These are phyloP conservation scores for Cetradonia linearis DNA, from an alignment of 495 filamentous ascomycete species.

Conservation along the genomic window DNA sequence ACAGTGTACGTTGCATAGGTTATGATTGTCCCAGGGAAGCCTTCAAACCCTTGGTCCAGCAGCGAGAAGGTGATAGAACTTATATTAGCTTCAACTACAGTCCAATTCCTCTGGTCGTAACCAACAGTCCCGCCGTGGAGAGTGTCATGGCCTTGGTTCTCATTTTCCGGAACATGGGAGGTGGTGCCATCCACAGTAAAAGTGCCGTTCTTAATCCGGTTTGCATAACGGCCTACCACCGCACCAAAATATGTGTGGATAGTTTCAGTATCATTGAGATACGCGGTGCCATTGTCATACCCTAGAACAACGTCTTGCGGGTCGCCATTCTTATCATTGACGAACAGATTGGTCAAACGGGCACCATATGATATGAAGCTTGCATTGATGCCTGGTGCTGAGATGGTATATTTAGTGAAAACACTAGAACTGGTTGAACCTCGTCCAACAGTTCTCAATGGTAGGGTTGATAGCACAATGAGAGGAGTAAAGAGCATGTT, in stretches of 20 bases:
- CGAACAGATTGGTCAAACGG: conserved; percentile 59
- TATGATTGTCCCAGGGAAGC: conserved; percentile 73
- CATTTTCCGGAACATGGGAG: conserved; percentile 61
- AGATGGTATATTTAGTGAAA: conserved; percentile 55
- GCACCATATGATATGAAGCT: conserved; percentile 73
- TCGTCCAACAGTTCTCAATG: conserved; percentile 9
- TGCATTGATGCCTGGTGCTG: conserved; percentile 59
- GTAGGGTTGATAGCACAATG: background rate
- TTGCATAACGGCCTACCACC: conserved; percentile 73
- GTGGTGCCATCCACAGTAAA: conserved; percentile 57
- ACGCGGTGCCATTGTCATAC: conserved; percentile 67
- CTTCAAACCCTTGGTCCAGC: conserved; percentile 60
- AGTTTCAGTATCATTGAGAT: conserved; percentile 51
- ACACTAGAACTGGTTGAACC: conserved; percentile 4
- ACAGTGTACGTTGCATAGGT: conserved; percentile 66
- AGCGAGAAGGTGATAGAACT: conserved; percentile 69
- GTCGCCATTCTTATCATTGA: conserved; percentile 59
- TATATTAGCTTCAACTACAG: conserved; percentile 55
- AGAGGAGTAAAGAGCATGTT: conserved; percentile 2
- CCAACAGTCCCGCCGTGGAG: conserved; percentile 75
- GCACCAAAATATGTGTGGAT: conserved; percentile 67
- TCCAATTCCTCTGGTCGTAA: conserved; percentile 76
- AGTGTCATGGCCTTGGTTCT: conserved; percentile 59
- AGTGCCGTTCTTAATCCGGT: conserved; percentile 77
- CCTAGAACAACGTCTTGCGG: conserved; percentile 62